Conservation (phyloP, 2,329 filamentous ascomycete genomes). For the Grosmannia huntii region DNA sequence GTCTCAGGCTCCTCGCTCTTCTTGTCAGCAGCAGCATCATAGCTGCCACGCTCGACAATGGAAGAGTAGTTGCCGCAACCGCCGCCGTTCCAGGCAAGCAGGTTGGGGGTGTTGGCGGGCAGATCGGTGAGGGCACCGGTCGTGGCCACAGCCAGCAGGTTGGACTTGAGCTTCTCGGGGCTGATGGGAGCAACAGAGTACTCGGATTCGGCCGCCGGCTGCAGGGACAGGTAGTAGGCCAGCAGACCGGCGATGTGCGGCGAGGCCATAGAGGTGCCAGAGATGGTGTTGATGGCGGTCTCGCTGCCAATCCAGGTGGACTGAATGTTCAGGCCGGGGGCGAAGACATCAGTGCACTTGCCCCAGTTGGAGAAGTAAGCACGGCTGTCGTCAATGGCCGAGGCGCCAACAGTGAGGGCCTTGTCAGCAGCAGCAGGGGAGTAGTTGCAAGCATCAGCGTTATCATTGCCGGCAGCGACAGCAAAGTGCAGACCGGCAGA, state of each 20-base stretch:
- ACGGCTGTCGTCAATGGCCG: slow-evolving; percentile 83
- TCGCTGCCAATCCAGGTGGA: slow-evolving; percentile 98
- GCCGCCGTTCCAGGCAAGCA: slow-evolving; percentile 98
- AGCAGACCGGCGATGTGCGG: slow-evolving; percentile 93
- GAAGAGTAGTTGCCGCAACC: slow-evolving; percentile 81
- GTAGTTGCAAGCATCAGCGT: slow-evolving; percentile 98
- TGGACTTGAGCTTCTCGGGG: slow-evolving; percentile 86
- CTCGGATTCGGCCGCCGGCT: slow-evolving; percentile 79
- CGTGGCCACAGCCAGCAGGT: slow-evolving; percentile 74
- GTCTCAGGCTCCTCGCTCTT: slow-evolving; percentile 14
- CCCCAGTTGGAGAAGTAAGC: slow-evolving; percentile 99
- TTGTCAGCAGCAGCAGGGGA: slow-evolving; percentile 86
- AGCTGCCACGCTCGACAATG: slow-evolving; percentile 64
- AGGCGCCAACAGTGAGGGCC: slow-evolving; percentile 91
- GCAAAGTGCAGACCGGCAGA: slow-evolving; percentile 90
- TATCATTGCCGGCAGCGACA: slow-evolving; percentile 96
- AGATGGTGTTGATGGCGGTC: slow-evolving; percentile 96
- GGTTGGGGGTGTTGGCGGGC: slow-evolving; percentile 76
- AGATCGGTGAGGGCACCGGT: slow-evolving; percentile 66
- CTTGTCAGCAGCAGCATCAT: slow-evolving; percentile 29
- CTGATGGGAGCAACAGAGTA: slow-evolving; percentile 83
- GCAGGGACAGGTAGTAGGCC: slow-evolving; percentile 95
- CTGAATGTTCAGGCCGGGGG: slow-evolving; percentile 88
- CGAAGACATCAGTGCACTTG: slow-evolving; percentile 99
- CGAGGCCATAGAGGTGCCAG: slow-evolving; percentile 97